Percentiles rank a stretch among this genome's conserved stretches.
Evolutionary conservation across 208 protist genomes (phyloP).

Genomic region (Wallacemonas collosoma): DNA sequence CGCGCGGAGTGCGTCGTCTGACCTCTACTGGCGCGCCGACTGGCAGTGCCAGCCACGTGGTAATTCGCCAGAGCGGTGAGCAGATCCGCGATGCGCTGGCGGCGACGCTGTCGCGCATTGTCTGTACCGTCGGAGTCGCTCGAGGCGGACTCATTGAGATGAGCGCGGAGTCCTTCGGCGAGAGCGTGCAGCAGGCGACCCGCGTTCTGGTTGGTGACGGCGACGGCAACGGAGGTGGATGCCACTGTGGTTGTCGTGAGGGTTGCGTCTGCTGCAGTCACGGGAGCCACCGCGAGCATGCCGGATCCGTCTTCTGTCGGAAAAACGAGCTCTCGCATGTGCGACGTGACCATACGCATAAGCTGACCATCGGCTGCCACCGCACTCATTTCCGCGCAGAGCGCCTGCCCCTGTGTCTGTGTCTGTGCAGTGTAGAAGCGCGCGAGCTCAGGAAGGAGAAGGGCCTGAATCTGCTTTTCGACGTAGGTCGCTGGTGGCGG

Average conservation of each 20-base stretch:
- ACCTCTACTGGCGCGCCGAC: background rate
- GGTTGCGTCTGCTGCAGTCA: background rate
- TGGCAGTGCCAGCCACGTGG: background rate
- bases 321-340: constrained; percentile 10
- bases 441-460: constrained; percentile 5
- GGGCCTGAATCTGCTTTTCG: constrained; percentile 1
- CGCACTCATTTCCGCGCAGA: background rate
- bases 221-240: background rate
- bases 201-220: background rate
- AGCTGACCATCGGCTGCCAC: background rate
- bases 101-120: background rate
- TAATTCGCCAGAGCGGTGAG: constrained; percentile 2
- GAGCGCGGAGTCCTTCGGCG: background rate
- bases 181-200: constrained; percentile 8
- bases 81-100: constrained; percentile 8
- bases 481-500: constrained; percentile 5
- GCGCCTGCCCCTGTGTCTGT: background rate
- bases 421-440: constrained; percentile 2
- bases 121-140: no score
- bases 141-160: background rate
- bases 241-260: no score
- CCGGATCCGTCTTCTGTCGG: background rate
- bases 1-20: background rate
- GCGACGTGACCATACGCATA: background rate
- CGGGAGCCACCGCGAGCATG: background rate